Base-by-base conservation (phyloP, 495 filamentous ascomycete genomes). In the Xylaria grammica region DNA sequence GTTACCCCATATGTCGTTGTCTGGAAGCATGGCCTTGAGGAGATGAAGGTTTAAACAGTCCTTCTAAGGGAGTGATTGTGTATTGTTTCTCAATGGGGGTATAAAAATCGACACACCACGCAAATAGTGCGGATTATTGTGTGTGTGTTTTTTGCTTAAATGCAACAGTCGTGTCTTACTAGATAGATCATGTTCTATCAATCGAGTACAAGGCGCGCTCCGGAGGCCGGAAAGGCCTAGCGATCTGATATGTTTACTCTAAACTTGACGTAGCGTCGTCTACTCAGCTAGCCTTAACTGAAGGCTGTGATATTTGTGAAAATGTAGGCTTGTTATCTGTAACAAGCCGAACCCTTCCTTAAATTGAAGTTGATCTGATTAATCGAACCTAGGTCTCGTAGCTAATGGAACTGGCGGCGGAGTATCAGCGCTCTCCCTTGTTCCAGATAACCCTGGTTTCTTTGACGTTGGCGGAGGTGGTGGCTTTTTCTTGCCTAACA, bases 11-110 rank as follows among this genome's bases (percentile, higher is more conserved):
- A 82, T 72, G 84, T 97, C 59, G 88, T 86, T 64, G 81, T 96
- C 83, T 99, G 95, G 96, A 97, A 97, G 87, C 89, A 97, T 78
- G 96, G 95, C 69, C 82, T 99, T 70, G 84, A 80, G 66, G 90
- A 90, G 83, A 86, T 87, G 85, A 99, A 99, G 88, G 94, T 98
- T 65, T 99, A 92, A 87, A 71, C 50, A 5, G 22, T 30, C 13
- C 5, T 38, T 34, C 34, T 44, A 55, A 44, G n/a, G 50, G 22
- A 50, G 22, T 49, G 34, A 32, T 44, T 38, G 46, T 52, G 51
- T 15, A 44, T 49, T 57, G 30, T 58, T 30, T 22, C 36, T 44
- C 20, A 1, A 8, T 20, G 27, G n/a, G 40, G 45, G 62, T 34
- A 51, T 10, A 34, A 15, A 38, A 58, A 49, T 63, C 13, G 20